phyloP scores from a whole-genome alignment of 129 eudicot genomes.

The Centaurea solstitialis region DNA sequence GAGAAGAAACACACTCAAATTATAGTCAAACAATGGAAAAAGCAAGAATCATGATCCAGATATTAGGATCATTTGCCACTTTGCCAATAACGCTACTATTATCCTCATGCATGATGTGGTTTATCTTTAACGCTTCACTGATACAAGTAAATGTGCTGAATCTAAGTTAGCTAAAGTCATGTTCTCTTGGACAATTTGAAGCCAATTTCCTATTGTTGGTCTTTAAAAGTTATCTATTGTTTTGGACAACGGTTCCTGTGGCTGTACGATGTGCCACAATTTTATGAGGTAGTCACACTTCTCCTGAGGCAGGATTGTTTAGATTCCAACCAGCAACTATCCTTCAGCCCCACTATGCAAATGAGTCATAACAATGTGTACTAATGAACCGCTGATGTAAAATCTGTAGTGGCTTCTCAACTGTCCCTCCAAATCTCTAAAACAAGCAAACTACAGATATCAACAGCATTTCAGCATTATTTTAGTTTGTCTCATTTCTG shows the following conservation, averaged over 20 bases:
- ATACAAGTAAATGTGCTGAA: background rate
- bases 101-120: background rate
- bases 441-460: background rate
- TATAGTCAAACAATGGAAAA: background rate
- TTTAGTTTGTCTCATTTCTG: no score
- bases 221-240: background rate
- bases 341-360: background rate
- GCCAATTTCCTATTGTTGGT: background rate
- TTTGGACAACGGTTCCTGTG: background rate
- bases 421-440: background rate
- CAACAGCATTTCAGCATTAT: no score
- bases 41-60: background rate
- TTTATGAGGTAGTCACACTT: background rate
- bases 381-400: background rate
- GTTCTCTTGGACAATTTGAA: background rate
- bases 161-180: background rate
- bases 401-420: background rate
- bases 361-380: background rate
- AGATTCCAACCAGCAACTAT: background rate
- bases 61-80: background rate
- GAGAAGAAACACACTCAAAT: background rate
- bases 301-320: background rate
- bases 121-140: background rate
- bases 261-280: background rate
- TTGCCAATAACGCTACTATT: background rate